phyloP scores from a whole-genome alignment of 176 grass and related monocot species.

The Pharus latifolius region DNA sequence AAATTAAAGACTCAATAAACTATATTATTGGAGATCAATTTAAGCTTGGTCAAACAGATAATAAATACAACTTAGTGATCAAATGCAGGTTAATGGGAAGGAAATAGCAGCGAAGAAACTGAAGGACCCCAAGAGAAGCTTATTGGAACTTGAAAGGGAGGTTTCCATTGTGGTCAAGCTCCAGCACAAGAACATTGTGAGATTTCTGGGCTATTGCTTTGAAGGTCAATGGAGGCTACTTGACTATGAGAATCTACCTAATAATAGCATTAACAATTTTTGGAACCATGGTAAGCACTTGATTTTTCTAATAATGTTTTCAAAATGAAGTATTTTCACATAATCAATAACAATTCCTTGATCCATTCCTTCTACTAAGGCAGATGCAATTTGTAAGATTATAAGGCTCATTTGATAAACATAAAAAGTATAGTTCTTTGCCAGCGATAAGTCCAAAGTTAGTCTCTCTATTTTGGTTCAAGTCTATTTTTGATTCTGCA shows the following conservation, averaged over 20 bases:
- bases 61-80: background rate
- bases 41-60: too few species aligned
- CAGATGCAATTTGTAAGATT: too few species aligned
- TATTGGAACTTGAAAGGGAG: background rate
- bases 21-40: too few species aligned
- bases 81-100: background rate
- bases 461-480: too few species aligned
- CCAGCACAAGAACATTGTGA: background rate
- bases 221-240: background rate
- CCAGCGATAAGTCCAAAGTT: too few species aligned
- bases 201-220: background rate
- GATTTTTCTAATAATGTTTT: background rate
- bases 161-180: background rate
- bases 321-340: background rate
- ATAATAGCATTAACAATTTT: conserved; percentile 5
- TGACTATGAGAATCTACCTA: background rate
- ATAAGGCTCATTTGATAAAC: too few species aligned
- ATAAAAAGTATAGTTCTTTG: too few species aligned
- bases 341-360: background rate
- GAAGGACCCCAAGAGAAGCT: background rate
- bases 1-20: too few species aligned
- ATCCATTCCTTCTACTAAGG: too few species aligned
- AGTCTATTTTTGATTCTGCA: too few species aligned
- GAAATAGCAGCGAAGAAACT: conserved; percentile 6
- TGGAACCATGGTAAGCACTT: background rate